Percentiles rank a stretch among this genome's conserved stretches.
Conservation (phyloP, 805 yeast genomes). For the Maudiozyma saulgeensis region DNA sequence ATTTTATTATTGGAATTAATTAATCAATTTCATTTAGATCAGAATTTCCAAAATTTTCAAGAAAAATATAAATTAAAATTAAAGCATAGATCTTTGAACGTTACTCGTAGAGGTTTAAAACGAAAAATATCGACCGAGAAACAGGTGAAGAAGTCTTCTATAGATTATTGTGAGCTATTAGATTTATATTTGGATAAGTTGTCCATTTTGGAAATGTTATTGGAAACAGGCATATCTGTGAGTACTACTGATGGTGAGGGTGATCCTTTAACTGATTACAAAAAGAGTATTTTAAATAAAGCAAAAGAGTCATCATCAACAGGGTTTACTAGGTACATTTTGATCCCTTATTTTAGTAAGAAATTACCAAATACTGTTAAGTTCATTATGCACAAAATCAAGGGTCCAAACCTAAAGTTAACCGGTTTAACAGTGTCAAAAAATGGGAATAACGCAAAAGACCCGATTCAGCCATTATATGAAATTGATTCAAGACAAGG, state of each 20-base stretch:
- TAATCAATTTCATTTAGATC: constrained; percentile 26
- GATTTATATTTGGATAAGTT: constrained; percentile 43
- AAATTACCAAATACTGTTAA: constrained; percentile 39
- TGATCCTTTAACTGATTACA: constrained; percentile 15
- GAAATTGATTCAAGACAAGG: not conserved
- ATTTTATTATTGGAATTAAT: constrained; percentile 40
- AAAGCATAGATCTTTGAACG: constrained; percentile 25
- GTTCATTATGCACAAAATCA: constrained; percentile 38
- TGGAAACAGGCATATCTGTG: constrained; percentile 22
- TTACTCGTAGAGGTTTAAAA: constrained; percentile 16
- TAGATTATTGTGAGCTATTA: constrained; percentile 28
- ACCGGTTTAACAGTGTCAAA: not conserved
- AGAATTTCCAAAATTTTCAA: constrained; percentile 29
- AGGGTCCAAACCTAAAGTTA: constrained; percentile 36
- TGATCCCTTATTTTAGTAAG: constrained; percentile 45
- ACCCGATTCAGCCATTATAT: not conserved
- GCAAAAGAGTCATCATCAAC: constrained; percentile 32
- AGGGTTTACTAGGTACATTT: constrained; percentile 43
- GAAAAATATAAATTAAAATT: constrained; percentile 14
- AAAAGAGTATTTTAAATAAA: constrained; percentile 16
- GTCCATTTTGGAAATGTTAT: constrained; percentile 43
- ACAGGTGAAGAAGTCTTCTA: not conserved
- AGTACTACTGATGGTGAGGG: constrained; percentile 1
- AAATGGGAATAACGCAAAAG: not conserved
- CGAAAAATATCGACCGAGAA: constrained; percentile 13